Base-by-base conservation (phyloP, 176 grass and related monocot species). In the Microstegium vimineum region DNA sequence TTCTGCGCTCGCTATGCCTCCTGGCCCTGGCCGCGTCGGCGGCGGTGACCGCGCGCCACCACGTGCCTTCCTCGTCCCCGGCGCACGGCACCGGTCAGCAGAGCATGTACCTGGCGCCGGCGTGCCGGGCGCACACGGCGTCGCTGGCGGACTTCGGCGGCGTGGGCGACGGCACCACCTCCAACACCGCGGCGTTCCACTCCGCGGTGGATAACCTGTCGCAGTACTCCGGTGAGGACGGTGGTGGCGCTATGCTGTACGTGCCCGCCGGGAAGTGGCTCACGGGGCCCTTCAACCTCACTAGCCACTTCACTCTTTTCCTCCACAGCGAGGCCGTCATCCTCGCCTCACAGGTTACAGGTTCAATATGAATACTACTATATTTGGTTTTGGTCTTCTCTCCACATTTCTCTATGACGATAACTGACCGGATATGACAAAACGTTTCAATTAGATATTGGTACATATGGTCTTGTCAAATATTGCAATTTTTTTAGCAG, bases 311-410 rank as follows among this genome's bases (percentile, higher is more conserved):
- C 33, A 4, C 33, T 34, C 33, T 34, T 4, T 34, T 34, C 33
- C 33, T 2, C 33, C 33, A 34, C 33, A 34, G 33, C 4, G 33
- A 34, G 2, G 33, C 33, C 33, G 89, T 91, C 83, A 84, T 99
- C 78, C 93, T 99, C 49, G 97, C 51, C 0, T 85, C 97, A 4
- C 93, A 93, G n/a, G n/a, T n/a, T n/a, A n/a, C n/a, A n/a, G 88
- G 93, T 92, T 0, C 8, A 8, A 56, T 20, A 54, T 5, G 40
- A 12, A 42, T 47, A 5, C 5, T n/a, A n/a, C n/a, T 47, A 47
- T 47, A 47, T 47, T 47, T 17, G 49, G 18, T 54, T 54, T 54
- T 54, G 49, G 16, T 20, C 5, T 49, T 49, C 5, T 49, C 15
- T 18, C 16, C 16, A 49, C 0, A 6, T 41, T n/a, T n/a, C n/a